phyloP scores from a whole-genome alignment of 345 rosid genomes.

The Arabis alpina region DNA sequence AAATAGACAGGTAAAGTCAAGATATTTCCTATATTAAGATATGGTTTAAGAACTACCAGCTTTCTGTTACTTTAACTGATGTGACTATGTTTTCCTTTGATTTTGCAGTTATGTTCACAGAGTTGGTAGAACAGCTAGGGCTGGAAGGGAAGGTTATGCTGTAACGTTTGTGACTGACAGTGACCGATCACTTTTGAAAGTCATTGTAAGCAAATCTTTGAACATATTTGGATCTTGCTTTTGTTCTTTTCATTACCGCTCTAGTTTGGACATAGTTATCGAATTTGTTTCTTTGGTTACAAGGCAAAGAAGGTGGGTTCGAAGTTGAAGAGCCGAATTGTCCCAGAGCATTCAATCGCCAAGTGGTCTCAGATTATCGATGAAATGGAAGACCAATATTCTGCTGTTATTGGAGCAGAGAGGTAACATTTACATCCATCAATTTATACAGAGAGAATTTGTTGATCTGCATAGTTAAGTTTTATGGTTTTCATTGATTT shows the following conservation, averaged over 20 bases:
- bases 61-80: constrained; percentile 25
- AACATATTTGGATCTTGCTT: constrained; percentile 24
- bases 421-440: constrained; percentile 53
- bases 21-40: neutral
- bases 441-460: neutral
- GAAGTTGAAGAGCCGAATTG: constrained; percentile 81
- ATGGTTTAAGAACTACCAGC: neutral
- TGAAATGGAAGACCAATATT: constrained; percentile 81
- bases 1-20: constrained; percentile 68
- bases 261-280: constrained; percentile 10
- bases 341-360: constrained; percentile 81
- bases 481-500: constrained; percentile 33
- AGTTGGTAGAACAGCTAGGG: constrained; percentile 98
- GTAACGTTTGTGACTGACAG: constrained; percentile 92
- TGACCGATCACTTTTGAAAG: constrained; percentile 89
- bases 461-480: constrained; percentile 23
- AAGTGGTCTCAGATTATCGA: constrained; percentile 91
- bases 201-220: constrained; percentile 65
- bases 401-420: constrained; percentile 75
- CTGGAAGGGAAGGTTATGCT: constrained; percentile 97
- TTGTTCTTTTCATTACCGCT: neutral
- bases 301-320: constrained; percentile 92
- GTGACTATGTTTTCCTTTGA: constrained; percentile 5
- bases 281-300: constrained; percentile 10
- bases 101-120: constrained; percentile 84